Evolutionary conservation across 2,329 filamentous ascomycete species (phyloP), one percentile per base, ranked within the genome.

Genomic region (Calonectria henricotiae): DNA sequence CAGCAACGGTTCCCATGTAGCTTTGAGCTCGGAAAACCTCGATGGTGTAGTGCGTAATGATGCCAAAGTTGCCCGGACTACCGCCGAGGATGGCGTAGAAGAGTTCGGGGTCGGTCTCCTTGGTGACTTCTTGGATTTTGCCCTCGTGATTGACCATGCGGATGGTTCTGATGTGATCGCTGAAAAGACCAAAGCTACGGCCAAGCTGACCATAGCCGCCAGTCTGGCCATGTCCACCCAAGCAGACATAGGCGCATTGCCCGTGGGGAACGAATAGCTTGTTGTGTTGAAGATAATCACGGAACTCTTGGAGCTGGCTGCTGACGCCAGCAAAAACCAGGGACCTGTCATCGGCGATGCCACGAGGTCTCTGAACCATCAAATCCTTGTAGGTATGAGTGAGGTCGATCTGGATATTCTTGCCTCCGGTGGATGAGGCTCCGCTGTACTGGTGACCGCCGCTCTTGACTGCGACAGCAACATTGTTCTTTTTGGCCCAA

Each of bases 81-180:
- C 89, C 89, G 3, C 89, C 89, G 8, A 85, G 82, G 3, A 90
- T 81, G 1, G 88, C 89, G 83, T 87, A 91, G 79, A 89, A 91
- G 0, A 91, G 82, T 44, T 91, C 89, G 0, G 84, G 73, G 63
- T 91, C 84, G n/a, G 82, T 78, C 0, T 82, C 74, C n/a, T 82
- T 85, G 20, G 83, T 86, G 4, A 89, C 83, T 5, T 83, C 84
- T 1, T 86, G 77, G 27, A 86, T 78, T 12, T 80, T 70, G 0
- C 89, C 89, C 17, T 82, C 78, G 0, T 83, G 84, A 27, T 85
- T 84, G 2, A 90, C 79, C 1, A 88, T 83, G 47, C 86, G 82
- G 51, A 85, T 82, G 15, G 84, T 82, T 1, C 87, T 75, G 7
- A 87, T 84, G 62, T 89, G 85, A 69, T 90, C 89, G 0, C 87